phyloP scores from a whole-genome alignment of 208 protist species.

The Lotmaria passim region DNA sequence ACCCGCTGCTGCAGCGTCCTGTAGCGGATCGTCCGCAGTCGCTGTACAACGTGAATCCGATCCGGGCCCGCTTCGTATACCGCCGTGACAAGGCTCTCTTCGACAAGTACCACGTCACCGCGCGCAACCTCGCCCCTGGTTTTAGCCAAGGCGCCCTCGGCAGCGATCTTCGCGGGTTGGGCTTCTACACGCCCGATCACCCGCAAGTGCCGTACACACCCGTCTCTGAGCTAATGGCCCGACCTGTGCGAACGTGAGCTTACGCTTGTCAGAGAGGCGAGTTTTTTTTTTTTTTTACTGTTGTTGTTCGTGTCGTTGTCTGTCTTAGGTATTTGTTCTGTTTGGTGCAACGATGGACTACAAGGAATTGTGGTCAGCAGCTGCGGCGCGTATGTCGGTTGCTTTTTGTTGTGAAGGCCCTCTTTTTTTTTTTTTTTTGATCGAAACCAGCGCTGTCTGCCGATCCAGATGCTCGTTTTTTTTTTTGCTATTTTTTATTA shows the following conservation, averaged over 20 bases:
- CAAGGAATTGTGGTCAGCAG: not conserved
- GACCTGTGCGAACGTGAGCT: slow-evolving; percentile 1
- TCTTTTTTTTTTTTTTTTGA: too few relatives aligned
- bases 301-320: not conserved
- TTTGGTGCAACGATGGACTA: not conserved
- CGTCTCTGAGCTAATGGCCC: slow-evolving; percentile 8
- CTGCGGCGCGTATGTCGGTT: too few relatives aligned
- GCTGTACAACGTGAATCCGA: slow-evolving; percentile 71
- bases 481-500: too few relatives aligned
- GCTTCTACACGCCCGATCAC: slow-evolving; percentile 88
- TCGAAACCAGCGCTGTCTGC: too few relatives aligned
- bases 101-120: slow-evolving; percentile 85
- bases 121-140: slow-evolving; percentile 79
- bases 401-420: too few relatives aligned
- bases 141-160: slow-evolving; percentile 80
- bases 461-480: too few relatives aligned
- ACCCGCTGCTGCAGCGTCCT: slow-evolving; percentile 41
- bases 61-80: slow-evolving; percentile 79
- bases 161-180: slow-evolving; percentile 81
- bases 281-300: not conserved
- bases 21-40: slow-evolving; percentile 64
- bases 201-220: slow-evolving; percentile 74
- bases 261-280: not conserved
- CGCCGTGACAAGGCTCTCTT: slow-evolving; percentile 87
- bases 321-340: not conserved